Percentiles rank a stretch among this genome's conserved stretches.
Evolutionary conservation across 176 grass and related monocot species (phyloP).

Genomic region (Lolium perenne): DNA sequence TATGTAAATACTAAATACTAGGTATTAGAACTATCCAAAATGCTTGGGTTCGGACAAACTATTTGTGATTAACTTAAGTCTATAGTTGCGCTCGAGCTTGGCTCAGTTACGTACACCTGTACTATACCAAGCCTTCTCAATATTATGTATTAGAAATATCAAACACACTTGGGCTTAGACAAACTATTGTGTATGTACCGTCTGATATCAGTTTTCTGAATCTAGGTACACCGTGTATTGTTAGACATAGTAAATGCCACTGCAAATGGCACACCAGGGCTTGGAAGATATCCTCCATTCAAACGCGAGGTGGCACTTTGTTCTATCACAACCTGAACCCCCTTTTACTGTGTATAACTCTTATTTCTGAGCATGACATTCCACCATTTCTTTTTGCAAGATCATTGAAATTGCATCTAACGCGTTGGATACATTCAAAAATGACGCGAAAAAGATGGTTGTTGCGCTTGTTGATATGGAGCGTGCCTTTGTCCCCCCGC

Average conservation of each 20-base stretch:
- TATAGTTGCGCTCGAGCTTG: background rate
- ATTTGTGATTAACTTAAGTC: background rate
- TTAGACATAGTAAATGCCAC: slow-evolving; percentile 89
- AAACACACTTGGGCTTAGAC: too few relatives aligned
- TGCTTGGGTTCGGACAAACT: background rate
- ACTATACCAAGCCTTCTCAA: background rate
- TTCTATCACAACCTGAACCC: slow-evolving; percentile 35
- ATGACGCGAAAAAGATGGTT: slow-evolving; percentile 90
- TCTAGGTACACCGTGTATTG: slow-evolving; percentile 85
- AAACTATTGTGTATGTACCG: slow-evolving; percentile 9
- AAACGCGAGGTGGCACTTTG: slow-evolving; percentile 79
- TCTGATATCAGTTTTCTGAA: slow-evolving; percentile 43
- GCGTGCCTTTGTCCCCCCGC: slow-evolving; percentile 90
- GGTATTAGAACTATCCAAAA: background rate
- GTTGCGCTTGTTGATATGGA: slow-evolving; percentile 99
- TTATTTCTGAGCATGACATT: slow-evolving; percentile 45
- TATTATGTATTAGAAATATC: too few relatives aligned
- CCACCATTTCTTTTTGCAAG: slow-evolving; percentile 54
- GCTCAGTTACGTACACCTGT: background rate
- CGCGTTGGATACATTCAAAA: slow-evolving; percentile 89
- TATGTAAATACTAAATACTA: background rate
- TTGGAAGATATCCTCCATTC: slow-evolving; percentile 95
- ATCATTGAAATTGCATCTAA: slow-evolving; percentile 85
- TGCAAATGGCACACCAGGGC: slow-evolving; percentile 91
- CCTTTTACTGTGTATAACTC: background rate